These are phyloP conservation scores for Lecanicillium sp. DNA, from an alignment of 2,329 filamentous ascomycete genomes.

Conservation along the genomic window DNA sequence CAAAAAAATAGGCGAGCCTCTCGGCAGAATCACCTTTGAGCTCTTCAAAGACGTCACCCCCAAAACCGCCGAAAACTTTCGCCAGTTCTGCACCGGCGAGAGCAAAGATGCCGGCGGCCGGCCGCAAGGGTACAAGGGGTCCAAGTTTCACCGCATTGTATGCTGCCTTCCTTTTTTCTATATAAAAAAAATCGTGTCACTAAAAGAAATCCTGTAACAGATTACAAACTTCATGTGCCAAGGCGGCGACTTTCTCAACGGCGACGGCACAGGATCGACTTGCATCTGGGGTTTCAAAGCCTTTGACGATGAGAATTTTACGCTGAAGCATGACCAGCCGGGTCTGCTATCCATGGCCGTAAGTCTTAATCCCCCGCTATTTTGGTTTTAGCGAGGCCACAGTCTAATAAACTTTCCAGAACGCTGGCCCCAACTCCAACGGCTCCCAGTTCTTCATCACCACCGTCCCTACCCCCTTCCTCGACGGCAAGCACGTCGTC, in stretches of 20 bases:
- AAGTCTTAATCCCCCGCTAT: constrained; percentile 28
- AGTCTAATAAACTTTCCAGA: constrained; percentile 48
- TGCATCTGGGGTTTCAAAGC: constrained; percentile 80
- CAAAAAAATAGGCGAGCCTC: constrained; percentile 60
- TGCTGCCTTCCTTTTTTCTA: constrained; percentile 10
- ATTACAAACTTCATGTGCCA: constrained; percentile 98
- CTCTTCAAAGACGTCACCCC: constrained; percentile 80
- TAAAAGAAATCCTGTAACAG: no score
- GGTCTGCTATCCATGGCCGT: constrained; percentile 92
- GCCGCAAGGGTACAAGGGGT: constrained; percentile 89
- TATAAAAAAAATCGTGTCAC: no score
- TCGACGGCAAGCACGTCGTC: constrained; percentile 91
- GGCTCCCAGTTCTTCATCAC: constrained; percentile 98
- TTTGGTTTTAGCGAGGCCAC: background rate
- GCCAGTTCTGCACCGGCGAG: constrained; percentile 94
- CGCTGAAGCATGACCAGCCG: constrained; percentile 65
- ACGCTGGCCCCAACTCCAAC: constrained; percentile 86
- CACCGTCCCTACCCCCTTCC: constrained; percentile 74
- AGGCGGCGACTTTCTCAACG: constrained; percentile 90
- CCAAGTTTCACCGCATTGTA: constrained; percentile 90
- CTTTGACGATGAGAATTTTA: constrained; percentile 90
- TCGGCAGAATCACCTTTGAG: constrained; percentile 84
- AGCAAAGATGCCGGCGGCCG: constrained; percentile 68
- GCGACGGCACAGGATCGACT: constrained; percentile 81
- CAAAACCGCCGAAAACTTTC: constrained; percentile 92